Evolutionary conservation across 139 green algal genomes (phyloP), one percentile per base, ranked within the genome.

Genomic region (Tetratostichococcus sp.): DNA sequence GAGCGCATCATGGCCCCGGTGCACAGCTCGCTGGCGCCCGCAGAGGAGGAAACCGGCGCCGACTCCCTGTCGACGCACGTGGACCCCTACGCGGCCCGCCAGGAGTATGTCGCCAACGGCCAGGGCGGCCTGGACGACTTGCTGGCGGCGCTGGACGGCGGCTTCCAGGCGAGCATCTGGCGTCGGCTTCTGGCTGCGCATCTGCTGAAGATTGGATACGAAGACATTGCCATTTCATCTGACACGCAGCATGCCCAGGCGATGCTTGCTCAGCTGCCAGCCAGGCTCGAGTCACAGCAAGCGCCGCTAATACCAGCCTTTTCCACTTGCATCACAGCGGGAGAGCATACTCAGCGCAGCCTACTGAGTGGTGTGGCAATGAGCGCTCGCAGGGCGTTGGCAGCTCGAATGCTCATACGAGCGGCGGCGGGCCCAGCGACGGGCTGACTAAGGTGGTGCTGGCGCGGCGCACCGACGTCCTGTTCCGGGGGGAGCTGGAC

Each of bases 371-470:
- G n/a, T n/a, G n/a, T n/a, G n/a, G n/a, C n/a, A n/a, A n/a, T n/a
- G n/a, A n/a, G n/a, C n/a, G n/a, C n/a, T n/a, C n/a, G 35, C 43
- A 42, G 4, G 68, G 34, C 32, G 34, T 28, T n/a, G 66, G 32
- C n/a, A n/a, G n/a, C n/a, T n/a, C n/a, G n/a, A n/a, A n/a, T n/a
- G n/a, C n/a, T n/a, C n/a, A n/a, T n/a, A n/a, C n/a, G n/a, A 26
- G 32, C 25, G 25, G 23, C 67, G n/a, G 0, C 31, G 72, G 17
- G 26, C 17, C 50, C 50, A 17, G 43, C 66, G 3, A 67, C 71
- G 1, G 77, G 26, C 80, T 97, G 16, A 90, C 81, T 42, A 97
- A 97, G 80, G 80, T 96, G 58, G 92, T 97, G 28, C 74, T 96
- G 72, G 92, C 92, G 0, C 81, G 92, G 4, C 81, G 84, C 33